Evolutionary conservation across 768 basidiomycete species (phyloP), one percentile per base, ranked within the genome.

Genomic region (Lanmaoa rubissima): DNA sequence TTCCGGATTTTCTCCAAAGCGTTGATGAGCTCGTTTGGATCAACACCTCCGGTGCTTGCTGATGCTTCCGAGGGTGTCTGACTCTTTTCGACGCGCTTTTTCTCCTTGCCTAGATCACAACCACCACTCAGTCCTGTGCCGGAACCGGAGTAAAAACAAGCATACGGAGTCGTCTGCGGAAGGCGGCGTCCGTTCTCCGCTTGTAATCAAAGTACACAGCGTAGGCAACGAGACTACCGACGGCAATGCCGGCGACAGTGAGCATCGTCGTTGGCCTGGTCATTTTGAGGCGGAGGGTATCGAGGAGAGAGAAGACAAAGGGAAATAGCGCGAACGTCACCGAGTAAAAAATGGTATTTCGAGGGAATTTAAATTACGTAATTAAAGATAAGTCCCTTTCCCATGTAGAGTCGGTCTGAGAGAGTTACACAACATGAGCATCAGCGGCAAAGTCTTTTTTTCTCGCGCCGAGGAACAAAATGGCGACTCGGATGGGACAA

Each of bases 191-290:
- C 69, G 90, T 92, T 67, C 95, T 83, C 50, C 97, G 87, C 77
- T 83, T 91, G 78, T 96, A 87, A 79, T 99, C 97, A 67, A 98
- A 99, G 75, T 94, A 98, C 52, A 84, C 80, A 32, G 90, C 93
- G 72, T 98, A 98, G 24, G 86, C 92, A 36, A 90, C 73, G 39
- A 86, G 64, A 46, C 74, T 69, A 45, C 85, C 79, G 43, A 82
- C 80, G 21, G 86, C 79, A 51, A 77, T 66, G 44, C 74, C 73
- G 21, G 77, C 74, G 62, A 76, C 70, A 38, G 78, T 73, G 61
- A 81, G 55, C 51, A 74, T 61, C 31, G 75, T 72, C 60, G 76
- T 65, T n/a, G 76, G 65, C 69, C 69, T 68, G 50, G 62, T 61
- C 65, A 71, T 69, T 55, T 59, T 52, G 38, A 35, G 21, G 28